These are phyloP conservation scores for Myxozyma kluyveri DNA, from an alignment of 805 yeast species.

Conservation along the genomic window DNA sequence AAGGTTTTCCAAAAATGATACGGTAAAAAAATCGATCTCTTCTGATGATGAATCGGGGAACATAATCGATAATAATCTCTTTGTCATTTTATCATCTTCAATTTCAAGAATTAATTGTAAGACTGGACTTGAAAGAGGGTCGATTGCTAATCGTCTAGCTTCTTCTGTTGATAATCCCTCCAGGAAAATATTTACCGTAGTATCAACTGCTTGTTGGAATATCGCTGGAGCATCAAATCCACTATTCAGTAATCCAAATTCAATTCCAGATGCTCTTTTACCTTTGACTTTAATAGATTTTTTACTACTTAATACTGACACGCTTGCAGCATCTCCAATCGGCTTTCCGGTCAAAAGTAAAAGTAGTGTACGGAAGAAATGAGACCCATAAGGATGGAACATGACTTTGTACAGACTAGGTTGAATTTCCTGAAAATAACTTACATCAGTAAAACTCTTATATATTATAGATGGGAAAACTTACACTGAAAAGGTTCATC, in stretches of 20 bases:
- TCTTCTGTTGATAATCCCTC: conserved; percentile 43
- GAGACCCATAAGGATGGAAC: conserved; percentile 81
- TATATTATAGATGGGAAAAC: not conserved
- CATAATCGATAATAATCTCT: conserved; percentile 10
- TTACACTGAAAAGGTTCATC: conserved; percentile 6
- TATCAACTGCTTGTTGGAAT: conserved; percentile 50
- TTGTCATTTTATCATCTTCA: conserved; percentile 68
- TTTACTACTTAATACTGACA: conserved; percentile 16
- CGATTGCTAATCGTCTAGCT: conserved; percentile 72
- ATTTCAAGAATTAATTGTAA: conserved; percentile 71
- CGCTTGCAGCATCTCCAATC: conserved; percentile 42
- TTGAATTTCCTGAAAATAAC: conserved; percentile 50
- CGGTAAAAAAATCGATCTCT: conserved; percentile 31
- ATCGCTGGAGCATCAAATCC: conserved; percentile 14
- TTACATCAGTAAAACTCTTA: not conserved
- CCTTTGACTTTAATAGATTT: conserved; percentile 8
- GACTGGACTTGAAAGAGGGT: conserved; percentile 84
- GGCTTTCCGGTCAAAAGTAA: conserved; percentile 73
- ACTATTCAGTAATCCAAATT: not conserved
- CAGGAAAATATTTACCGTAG: conserved; percentile 46
- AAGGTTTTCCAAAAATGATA: conserved; percentile 72
- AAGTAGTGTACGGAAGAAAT: conserved; percentile 70
- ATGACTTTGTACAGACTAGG: conserved; percentile 61
- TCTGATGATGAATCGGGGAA: conserved; percentile 15
- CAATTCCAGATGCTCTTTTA: not conserved